Conservation (phyloP, 352 stramenopile genomes). For the Globisporangium cederbergense region DNA sequence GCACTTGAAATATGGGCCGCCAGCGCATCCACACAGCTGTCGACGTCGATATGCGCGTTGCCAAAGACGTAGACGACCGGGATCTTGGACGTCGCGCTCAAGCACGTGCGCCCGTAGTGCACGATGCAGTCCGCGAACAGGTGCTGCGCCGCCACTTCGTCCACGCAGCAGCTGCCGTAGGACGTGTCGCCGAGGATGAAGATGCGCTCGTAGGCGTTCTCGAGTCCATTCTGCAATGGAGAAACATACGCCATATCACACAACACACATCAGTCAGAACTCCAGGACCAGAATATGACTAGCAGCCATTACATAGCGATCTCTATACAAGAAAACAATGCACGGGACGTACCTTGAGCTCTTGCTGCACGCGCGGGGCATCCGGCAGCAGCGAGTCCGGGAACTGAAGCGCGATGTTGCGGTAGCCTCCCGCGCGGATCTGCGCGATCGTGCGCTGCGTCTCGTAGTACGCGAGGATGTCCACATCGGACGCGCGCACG, state of each 20-base stretch:
- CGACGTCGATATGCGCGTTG: slow-evolving; percentile 65
- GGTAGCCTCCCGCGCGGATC: slow-evolving; percentile 56
- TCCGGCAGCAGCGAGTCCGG: slow-evolving; percentile 92
- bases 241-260: background rate
- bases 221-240: slow-evolving; percentile 27
- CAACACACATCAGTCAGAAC: background rate
- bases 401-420: slow-evolving; percentile 93
- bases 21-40: slow-evolving; percentile 46
- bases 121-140: slow-evolving; percentile 92
- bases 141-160: slow-evolving; percentile 94
- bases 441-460: slow-evolving; percentile 54
- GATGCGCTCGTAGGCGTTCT: slow-evolving; percentile 54
- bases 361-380: slow-evolving; percentile 81
- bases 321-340: background rate
- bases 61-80: slow-evolving; percentile 92
- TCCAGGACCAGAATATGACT: background rate
- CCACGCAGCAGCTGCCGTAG: slow-evolving; percentile 94
- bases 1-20: slow-evolving; percentile 17
- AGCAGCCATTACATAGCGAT: background rate
- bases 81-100: slow-evolving; percentile 78
- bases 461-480: slow-evolving; percentile 61
- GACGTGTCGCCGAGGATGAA: slow-evolving; percentile 96
- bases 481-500: slow-evolving; percentile 34
- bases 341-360: slow-evolving; percentile 35
- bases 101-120: slow-evolving; percentile 94